A percentile compares a stretch with the other conserved stretches of the same genome.
These are phyloP conservation scores for Colletotrichum camelliae DNA, from an alignment of 2,329 filamentous ascomycete genomes.

Conservation along the genomic window DNA sequence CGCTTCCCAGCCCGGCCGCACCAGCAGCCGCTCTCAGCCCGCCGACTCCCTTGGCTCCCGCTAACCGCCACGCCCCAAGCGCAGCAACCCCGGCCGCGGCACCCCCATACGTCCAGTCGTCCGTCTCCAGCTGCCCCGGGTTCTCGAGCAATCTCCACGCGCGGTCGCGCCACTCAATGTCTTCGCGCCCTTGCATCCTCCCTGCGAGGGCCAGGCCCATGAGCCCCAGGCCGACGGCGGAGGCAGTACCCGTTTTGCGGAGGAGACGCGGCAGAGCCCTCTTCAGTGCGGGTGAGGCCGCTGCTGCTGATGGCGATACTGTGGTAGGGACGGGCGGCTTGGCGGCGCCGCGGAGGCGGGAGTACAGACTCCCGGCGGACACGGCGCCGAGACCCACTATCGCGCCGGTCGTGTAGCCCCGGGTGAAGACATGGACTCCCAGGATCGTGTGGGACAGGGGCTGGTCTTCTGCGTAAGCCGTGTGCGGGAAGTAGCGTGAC, in stretches of 20 bases:
- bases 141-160: slow-evolving; percentile 67
- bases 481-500: slow-evolving; percentile 61
- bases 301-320: neutral
- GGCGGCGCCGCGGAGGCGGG: slow-evolving; percentile 25
- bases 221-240: slow-evolving; percentile 48
- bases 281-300: neutral
- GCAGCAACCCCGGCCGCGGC: slow-evolving; percentile 36
- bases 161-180: slow-evolving; percentile 69
- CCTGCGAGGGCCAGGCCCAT: slow-evolving; percentile 47
- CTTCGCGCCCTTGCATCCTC: slow-evolving; percentile 60
- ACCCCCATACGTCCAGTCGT: slow-evolving; percentile 58
- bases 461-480: slow-evolving; percentile 69
- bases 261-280: slow-evolving; percentile 41
- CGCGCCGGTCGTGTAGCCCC: slow-evolving; percentile 58
- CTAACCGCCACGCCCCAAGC: slow-evolving; percentile 28
- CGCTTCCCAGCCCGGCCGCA: slow-evolving; percentile 51
- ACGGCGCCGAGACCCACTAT: slow-evolving; percentile 50
- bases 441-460: slow-evolving; percentile 59
- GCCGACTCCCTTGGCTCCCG: slow-evolving; percentile 24
- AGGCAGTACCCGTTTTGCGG: slow-evolving; percentile 49
- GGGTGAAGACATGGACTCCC: slow-evolving; percentile 62
- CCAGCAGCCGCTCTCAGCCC: slow-evolving; percentile 49
- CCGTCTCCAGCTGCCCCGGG: slow-evolving; percentile 58
- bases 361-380: slow-evolving; percentile 34
- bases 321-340: neutral